Conservation (phyloP, 257 asterid genomes). For the Solanum arcanum region DNA sequence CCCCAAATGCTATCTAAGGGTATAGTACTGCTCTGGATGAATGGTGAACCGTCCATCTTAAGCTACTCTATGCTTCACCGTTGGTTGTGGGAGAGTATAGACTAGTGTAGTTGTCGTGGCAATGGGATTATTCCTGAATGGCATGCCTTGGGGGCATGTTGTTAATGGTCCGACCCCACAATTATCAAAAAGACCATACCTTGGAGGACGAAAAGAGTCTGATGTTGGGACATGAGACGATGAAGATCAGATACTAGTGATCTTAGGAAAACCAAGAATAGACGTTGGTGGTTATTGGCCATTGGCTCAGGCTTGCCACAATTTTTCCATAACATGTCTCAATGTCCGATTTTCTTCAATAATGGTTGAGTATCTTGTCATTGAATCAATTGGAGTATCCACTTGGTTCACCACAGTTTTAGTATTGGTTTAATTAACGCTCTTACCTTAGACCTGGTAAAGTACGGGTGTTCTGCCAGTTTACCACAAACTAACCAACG, state of each 20-base stretch:
- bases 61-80: no score
- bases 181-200: background rate
- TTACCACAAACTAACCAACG: no score
- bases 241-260: background rate
- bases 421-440: no score
- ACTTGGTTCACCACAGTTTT: background rate
- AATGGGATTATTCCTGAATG: no score
- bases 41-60: no score
- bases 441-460: no score
- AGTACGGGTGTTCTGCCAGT: background rate
- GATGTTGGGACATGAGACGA: background rate
- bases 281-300: background rate
- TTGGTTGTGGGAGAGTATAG: no score
- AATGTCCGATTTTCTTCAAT: background rate
- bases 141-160: no score
- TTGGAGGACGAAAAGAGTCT: background rate
- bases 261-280: background rate
- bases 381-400: background rate
- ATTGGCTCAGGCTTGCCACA: background rate
- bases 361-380: background rate
- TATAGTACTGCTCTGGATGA: no score
- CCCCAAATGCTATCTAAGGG: no score
- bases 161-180: background rate
- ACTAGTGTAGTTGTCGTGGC: no score
- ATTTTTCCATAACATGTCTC: background rate